These are phyloP conservation scores for Dictyostelium intermedium DNA, from an alignment of 78 protist genomes.

Conservation along the genomic window DNA sequence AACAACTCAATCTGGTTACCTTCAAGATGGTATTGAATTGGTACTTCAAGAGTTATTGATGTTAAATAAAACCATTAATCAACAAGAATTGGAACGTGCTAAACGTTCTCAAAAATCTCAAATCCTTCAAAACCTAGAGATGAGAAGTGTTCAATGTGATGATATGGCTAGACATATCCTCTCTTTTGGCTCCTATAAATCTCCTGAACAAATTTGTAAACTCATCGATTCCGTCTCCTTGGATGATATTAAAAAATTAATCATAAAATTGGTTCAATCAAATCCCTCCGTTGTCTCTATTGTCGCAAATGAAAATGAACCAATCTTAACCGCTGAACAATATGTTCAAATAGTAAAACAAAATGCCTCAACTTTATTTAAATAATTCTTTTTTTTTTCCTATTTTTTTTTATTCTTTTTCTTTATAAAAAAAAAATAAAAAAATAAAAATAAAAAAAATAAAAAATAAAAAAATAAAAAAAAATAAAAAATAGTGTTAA, in stretches of 20 bases:
- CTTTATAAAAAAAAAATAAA: not conserved
- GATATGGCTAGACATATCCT: constrained; percentile 64
- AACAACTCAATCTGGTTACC: constrained; percentile 8
- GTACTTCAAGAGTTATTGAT: constrained; percentile 6
- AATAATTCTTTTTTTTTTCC: not conserved
- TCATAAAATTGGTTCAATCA: not conserved
- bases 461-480: too few relatives aligned
- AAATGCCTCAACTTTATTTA: not conserved
- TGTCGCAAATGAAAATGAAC: not conserved
- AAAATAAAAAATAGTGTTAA: too few relatives aligned
- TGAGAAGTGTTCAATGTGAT: constrained; percentile 55
- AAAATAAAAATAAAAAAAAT: not conserved
- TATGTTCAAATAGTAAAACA: not conserved
- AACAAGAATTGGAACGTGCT: constrained; percentile 40
- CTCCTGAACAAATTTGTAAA: constrained; percentile 67
- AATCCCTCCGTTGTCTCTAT: constrained; percentile 36
- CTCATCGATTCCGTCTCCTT: constrained; percentile 56
- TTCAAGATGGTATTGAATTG: not conserved
- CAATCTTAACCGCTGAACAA: constrained; percentile 1
- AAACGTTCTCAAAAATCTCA: constrained; percentile 35
- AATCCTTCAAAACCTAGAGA: constrained; percentile 58
- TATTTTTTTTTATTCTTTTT: too few relatives aligned
- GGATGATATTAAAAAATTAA: constrained; percentile 13
- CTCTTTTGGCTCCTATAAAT: not conserved
- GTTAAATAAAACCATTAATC: not conserved